Percentiles rank a stretch among this genome's conserved stretches.
phyloP scores from a whole-genome alignment of 1,284 basidiomycete genomes.

The Singerocomus rubriflavus region DNA sequence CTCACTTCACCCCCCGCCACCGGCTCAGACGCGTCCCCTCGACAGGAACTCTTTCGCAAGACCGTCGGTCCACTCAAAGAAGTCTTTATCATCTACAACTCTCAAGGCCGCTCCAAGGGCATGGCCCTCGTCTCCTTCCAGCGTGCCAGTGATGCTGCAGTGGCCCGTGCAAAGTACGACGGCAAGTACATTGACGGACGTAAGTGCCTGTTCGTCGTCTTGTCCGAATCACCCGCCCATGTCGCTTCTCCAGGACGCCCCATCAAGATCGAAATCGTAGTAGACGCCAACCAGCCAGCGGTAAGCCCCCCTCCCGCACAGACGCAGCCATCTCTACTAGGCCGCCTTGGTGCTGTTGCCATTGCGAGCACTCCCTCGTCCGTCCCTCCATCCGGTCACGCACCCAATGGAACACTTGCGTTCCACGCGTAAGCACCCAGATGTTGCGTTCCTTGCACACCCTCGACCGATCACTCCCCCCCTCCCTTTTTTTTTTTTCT shows the following conservation, averaged over 20 bases:
- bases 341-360: conserved; percentile 29
- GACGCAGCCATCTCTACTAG: conserved; percentile 36
- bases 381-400: conserved; percentile 11
- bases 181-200: conserved; percentile 73
- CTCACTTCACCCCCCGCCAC: not conserved
- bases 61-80: conserved; percentile 72
- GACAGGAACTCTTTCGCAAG: conserved; percentile 67
- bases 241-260: conserved; percentile 48
- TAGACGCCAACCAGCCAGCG: conserved; percentile 37
- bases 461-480: not conserved
- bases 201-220: conserved; percentile 38
- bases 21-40: conserved; percentile 8
- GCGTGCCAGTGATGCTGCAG: conserved; percentile 53
- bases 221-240: not conserved
- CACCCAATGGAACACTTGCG: conserved; percentile 12
- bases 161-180: conserved; percentile 64
- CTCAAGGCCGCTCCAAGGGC: conserved; percentile 66
- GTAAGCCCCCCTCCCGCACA: conserved; percentile 13
- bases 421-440: conserved; percentile 13
- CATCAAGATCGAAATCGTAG: conserved; percentile 66
- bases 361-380: conserved; percentile 8
- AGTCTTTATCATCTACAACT: conserved; percentile 67
- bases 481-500: not conserved
- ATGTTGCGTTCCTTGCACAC: not conserved
- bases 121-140: conserved; percentile 72